Conservation (phyloP, 768 basidiomycete species). For the Thelephora aurantiotincta region DNA sequence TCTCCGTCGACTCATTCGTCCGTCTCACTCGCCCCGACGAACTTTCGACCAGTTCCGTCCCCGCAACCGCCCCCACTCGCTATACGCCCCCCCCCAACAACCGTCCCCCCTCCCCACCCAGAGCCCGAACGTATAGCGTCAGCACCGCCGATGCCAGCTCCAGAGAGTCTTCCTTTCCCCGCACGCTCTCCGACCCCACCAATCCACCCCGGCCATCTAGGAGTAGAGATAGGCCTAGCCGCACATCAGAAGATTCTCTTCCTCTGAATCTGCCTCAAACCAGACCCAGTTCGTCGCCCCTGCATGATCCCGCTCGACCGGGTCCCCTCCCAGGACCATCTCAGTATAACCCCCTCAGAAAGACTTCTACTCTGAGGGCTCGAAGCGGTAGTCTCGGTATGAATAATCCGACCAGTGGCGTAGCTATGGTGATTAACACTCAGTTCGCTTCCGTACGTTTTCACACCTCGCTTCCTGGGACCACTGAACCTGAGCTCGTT, state of each 20-base stretch:
- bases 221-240: not conserved
- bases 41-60: not conserved
- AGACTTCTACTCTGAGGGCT: not conserved
- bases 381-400: conserved; percentile 14
- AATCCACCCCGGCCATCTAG: conserved; percentile 17
- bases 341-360: not conserved
- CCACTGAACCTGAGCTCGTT: not conserved
- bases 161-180: conserved; percentile 20
- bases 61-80: conserved; percentile 5
- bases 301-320: not conserved
- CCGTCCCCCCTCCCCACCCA: conserved; percentile 20
- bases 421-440: conserved; percentile 12
- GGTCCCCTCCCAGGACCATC: not conserved
- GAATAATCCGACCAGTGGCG: conserved; percentile 11
- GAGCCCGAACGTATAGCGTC: conserved; percentile 42
- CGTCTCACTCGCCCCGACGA: conserved; percentile 8
- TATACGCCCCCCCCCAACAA: conserved; percentile 18
- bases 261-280: not conserved
- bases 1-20: conserved; percentile 68
- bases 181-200: conserved; percentile 42
- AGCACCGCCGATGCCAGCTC: conserved; percentile 30
- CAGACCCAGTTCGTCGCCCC: not conserved
- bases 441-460: conserved; percentile 13
- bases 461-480: not conserved
- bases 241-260: not conserved